These are phyloP conservation scores for Ogataea populi-albae DNA, from an alignment of 805 yeast species.

Conservation along the genomic window DNA sequence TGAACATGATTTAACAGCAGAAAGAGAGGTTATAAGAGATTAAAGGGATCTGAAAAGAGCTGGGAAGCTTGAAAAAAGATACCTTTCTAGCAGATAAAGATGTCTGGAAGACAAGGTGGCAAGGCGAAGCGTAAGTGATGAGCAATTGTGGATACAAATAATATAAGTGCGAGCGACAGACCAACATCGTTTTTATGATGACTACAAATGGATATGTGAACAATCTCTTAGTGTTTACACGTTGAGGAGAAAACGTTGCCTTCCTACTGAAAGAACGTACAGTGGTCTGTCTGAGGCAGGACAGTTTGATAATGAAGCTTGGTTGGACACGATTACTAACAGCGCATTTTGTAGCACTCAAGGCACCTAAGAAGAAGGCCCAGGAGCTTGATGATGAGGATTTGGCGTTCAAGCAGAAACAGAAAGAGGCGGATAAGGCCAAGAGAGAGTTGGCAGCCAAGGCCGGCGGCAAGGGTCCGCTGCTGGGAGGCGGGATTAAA, in stretches of 20 bases:
- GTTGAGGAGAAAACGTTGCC: slow-evolving; percentile 27
- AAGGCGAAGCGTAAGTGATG: slow-evolving; percentile 79
- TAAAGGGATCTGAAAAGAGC: too few relatives aligned
- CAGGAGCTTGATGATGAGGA: slow-evolving; percentile 86
- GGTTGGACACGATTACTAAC: slow-evolving; percentile 13
- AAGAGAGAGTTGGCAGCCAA: slow-evolving; percentile 85
- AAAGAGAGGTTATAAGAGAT: too few relatives aligned
- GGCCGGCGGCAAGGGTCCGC: slow-evolving; percentile 87
- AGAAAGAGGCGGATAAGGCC: slow-evolving; percentile 92
- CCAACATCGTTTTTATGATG: slow-evolving; percentile 13
- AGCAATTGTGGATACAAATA: too few relatives aligned
- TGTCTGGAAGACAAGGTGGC: slow-evolving; percentile 98
- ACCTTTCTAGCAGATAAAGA: too few relatives aligned
- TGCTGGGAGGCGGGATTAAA: slow-evolving; percentile 93
- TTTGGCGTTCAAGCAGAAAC: slow-evolving; percentile 85
- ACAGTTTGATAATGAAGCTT: too few relatives aligned
- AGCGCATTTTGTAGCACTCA: slow-evolving; percentile 46
- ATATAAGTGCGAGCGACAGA: not conserved
- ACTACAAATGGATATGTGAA: slow-evolving; percentile 25
- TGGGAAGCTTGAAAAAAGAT: too few relatives aligned
- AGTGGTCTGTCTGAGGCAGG: too few relatives aligned
- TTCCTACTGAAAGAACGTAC: slow-evolving; percentile 23
- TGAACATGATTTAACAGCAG: too few relatives aligned
- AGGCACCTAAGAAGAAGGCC: slow-evolving; percentile 77
- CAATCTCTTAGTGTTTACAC: slow-evolving; percentile 25